Conservation (phyloP, 768 basidiomycete genomes). For the Lentinula guzmanii region DNA sequence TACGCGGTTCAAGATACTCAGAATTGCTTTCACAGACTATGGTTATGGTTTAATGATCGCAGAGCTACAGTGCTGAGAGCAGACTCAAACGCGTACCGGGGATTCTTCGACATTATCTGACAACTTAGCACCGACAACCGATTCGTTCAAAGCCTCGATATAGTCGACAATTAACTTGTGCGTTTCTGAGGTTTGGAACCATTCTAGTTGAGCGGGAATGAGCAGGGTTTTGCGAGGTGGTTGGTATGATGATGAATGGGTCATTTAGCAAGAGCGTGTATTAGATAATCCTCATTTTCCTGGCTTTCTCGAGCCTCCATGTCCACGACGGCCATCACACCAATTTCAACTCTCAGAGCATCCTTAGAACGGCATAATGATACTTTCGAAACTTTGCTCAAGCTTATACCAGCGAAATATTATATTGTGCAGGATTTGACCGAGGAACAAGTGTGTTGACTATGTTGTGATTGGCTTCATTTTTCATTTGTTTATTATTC, state of each 20-base stretch:
- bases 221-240: constrained; percentile 70
- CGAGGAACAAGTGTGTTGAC: constrained; percentile 54
- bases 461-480: neutral
- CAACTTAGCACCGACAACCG: constrained; percentile 72
- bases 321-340: constrained; percentile 5
- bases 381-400: constrained; percentile 77
- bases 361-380: constrained; percentile 83
- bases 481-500: neutral
- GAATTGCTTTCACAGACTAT: constrained; percentile 59
- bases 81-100: constrained; percentile 40
- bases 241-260: constrained; percentile 26
- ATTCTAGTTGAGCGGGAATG: constrained; percentile 66
- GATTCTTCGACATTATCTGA: constrained; percentile 53
- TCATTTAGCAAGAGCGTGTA: neutral
- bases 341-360: constrained; percentile 31
- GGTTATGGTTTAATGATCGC: neutral
- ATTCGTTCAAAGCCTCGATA: constrained; percentile 68
- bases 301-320: neutral
- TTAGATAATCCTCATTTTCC: neutral
- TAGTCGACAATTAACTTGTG: constrained; percentile 63
- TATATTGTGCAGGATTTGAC: constrained; percentile 68
- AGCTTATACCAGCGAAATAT: constrained; percentile 84
- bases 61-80: neutral
- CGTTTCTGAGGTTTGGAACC: constrained; percentile 75
- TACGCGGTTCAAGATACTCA: constrained; percentile 61